Evolutionary conservation across 208 protist genomes (phyloP).

Genomic region (Herpetomonas tarakana): DNA sequence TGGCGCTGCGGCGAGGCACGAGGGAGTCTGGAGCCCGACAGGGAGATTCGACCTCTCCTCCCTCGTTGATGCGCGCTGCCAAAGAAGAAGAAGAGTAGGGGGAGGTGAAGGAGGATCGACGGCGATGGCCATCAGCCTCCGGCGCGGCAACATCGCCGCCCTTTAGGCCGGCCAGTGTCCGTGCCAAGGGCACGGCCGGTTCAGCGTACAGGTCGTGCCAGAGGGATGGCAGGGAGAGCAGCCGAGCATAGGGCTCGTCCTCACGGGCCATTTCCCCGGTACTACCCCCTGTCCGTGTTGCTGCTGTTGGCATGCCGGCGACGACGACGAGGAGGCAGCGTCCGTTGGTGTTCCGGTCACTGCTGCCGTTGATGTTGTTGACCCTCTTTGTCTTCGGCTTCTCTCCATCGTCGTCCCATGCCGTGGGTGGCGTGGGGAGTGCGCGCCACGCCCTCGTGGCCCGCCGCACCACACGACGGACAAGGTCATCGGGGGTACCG

Average conservation of each 20-base stretch:
- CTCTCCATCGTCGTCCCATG: too few relatives aligned
- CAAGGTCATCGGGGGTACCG: too few relatives aligned
- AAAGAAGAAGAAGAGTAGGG: background rate
- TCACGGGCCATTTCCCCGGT: background rate
- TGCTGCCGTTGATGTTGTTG: background rate
- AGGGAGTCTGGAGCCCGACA: constrained; percentile 6
- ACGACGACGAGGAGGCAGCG: too few relatives aligned
- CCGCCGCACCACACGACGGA: too few relatives aligned
- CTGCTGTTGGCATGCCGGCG: background rate
- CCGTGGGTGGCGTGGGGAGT: too few relatives aligned
- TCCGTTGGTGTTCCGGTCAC: background rate
- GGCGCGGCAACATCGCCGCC: background rate
- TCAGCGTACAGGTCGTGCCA: constrained; percentile 28
- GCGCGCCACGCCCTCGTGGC: too few relatives aligned
- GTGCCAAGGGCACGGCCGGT: constrained; percentile 5
- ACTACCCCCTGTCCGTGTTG: background rate
- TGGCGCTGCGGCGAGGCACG: constrained; percentile 18
- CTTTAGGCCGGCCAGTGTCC: background rate
- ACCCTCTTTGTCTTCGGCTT: too few relatives aligned
- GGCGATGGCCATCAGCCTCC: background rate
- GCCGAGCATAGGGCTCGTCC: background rate
- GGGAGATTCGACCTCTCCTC: too few relatives aligned
- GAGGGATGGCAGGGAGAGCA: constrained; percentile 14
- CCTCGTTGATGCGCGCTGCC: too few relatives aligned
- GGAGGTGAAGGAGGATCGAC: background rate